A percentile compares a stretch with the other conserved stretches of the same genome.
These are phyloP conservation scores for Pythium rhizo-oryzae DNA, from an alignment of 352 stramenopile genomes.

Conservation along the genomic window DNA sequence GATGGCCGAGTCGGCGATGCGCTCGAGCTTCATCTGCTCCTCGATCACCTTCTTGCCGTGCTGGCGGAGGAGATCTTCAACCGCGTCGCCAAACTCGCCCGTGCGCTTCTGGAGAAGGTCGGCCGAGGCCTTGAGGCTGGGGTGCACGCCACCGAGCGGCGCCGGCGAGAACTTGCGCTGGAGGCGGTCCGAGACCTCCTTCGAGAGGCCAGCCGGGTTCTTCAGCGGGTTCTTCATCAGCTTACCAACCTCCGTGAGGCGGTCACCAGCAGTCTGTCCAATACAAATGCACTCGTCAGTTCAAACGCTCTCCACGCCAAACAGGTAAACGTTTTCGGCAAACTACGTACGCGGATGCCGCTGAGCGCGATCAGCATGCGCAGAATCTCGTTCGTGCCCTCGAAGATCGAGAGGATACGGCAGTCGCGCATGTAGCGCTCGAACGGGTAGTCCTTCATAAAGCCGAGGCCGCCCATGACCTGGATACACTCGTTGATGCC, in stretches of 20 bases:
- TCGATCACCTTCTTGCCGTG: slow-evolving; percentile 90
- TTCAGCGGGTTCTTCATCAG: slow-evolving; percentile 86
- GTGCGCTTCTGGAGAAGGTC: slow-evolving; percentile 74
- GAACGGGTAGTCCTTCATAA: slow-evolving; percentile 93
- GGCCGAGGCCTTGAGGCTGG: slow-evolving; percentile 54
- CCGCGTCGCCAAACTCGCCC: slow-evolving; percentile 71
- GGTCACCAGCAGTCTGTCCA: slow-evolving; percentile 70
- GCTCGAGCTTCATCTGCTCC: slow-evolving; percentile 86
- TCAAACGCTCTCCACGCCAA: too few species aligned
- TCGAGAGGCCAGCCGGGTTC: slow-evolving; percentile 62
- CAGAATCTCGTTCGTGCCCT: slow-evolving; percentile 93
- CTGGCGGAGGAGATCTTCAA: slow-evolving; percentile 80
- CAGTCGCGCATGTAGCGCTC: slow-evolving; percentile 92
- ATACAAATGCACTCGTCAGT: too few species aligned
- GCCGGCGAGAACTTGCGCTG: slow-evolving; percentile 81
- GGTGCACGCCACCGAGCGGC: slow-evolving; percentile 72
- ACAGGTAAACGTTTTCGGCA: too few species aligned
- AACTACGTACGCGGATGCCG: slow-evolving; percentile 62
- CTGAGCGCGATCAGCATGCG: slow-evolving; percentile 92
- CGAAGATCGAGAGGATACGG: slow-evolving; percentile 92
- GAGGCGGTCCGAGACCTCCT: slow-evolving; percentile 78
- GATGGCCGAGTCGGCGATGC: slow-evolving; percentile 86
- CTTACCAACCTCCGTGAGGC: slow-evolving; percentile 74
- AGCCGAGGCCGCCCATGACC: slow-evolving; percentile 88
- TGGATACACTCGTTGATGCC: slow-evolving; percentile 91